Conservation (phyloP, 1,139 yeast genomes). For the Magnusiomyces suaveolens region DNA sequence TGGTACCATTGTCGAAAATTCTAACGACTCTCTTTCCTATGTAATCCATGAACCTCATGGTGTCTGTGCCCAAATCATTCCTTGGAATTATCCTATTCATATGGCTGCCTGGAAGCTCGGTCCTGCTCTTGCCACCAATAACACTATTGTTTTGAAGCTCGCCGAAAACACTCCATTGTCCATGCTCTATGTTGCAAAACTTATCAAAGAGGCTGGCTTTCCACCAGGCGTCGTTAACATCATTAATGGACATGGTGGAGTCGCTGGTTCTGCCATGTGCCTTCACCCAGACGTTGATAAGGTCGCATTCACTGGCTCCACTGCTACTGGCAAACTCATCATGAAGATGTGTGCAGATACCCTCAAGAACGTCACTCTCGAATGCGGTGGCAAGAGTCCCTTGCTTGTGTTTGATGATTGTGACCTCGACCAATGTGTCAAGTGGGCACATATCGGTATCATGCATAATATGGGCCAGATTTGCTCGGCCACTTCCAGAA, state of each 20-base stretch:
- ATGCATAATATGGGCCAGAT: conserved; percentile 80
- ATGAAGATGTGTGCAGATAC: conserved; percentile 59
- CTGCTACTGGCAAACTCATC: conserved; percentile 61
- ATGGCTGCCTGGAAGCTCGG: conserved; percentile 69
- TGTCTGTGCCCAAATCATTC: conserved; percentile 81
- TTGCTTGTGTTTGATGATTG: conserved; percentile 68
- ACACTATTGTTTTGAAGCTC: conserved; percentile 62
- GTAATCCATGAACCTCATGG: conserved; percentile 68
- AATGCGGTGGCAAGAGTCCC: conserved; percentile 82
- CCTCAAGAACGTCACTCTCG: conserved; percentile 72
- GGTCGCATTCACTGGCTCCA: conserved; percentile 82
- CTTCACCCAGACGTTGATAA: conserved; percentile 62
- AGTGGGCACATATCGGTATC: conserved; percentile 50
- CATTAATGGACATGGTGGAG: conserved; percentile 63
- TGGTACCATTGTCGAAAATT: conserved; percentile 61
- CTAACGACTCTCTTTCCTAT: conserved; percentile 50
- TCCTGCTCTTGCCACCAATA: conserved; percentile 75
- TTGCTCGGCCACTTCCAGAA: conserved; percentile 79
- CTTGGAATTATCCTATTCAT: conserved; percentile 83
- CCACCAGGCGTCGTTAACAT: conserved; percentile 76
- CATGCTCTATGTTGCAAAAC: conserved; percentile 54
- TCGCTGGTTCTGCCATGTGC: conserved; percentile 65
- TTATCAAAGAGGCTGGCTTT: conserved; percentile 60
- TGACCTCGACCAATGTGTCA: conserved; percentile 52
- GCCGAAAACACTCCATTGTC: conserved; percentile 75